Conservation (phyloP, 108 stramenopile genomes). For the Pseudonitzschia pungens region DNA sequence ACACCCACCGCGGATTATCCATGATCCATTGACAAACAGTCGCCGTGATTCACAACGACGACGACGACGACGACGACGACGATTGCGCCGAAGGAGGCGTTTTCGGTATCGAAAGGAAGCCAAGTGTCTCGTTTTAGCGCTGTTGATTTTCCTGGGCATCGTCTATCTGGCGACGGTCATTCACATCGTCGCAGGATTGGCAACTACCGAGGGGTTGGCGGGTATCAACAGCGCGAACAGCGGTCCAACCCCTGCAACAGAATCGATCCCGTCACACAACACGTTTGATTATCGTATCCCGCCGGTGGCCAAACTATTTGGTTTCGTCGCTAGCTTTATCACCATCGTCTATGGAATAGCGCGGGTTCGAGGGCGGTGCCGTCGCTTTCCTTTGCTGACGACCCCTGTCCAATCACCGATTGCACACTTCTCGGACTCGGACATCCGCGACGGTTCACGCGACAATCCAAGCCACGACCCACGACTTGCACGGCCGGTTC, state of each 20-base stretch:
- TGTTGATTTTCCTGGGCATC: not conserved
- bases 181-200: not conserved
- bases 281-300: too few relatives aligned
- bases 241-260: too few relatives aligned
- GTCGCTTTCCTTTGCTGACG: too few relatives aligned
- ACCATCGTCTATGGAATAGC: not conserved
- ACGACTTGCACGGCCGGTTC: too few relatives aligned
- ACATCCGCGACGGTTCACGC: too few relatives aligned
- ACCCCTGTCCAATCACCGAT: too few relatives aligned
- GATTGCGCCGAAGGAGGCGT: not conserved
- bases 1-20: not conserved
- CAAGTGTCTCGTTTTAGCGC: not conserved
- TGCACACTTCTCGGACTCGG: too few relatives aligned
- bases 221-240: too few relatives aligned
- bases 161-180: not conserved
- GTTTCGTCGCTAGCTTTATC: not conserved
- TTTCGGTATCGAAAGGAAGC: slow-evolving; percentile 11
- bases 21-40: too few relatives aligned
- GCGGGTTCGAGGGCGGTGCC: not conserved
- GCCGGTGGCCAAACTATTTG: not conserved
- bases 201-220: not conserved
- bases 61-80: not conserved
- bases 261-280: too few relatives aligned
- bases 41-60: too few relatives aligned
- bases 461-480: too few relatives aligned